Percentiles rank a stretch among this genome's conserved stretches.
These are phyloP conservation scores for Globisporangium barbulae DNA, from an alignment of 352 stramenopile species.

Conservation along the genomic window DNA sequence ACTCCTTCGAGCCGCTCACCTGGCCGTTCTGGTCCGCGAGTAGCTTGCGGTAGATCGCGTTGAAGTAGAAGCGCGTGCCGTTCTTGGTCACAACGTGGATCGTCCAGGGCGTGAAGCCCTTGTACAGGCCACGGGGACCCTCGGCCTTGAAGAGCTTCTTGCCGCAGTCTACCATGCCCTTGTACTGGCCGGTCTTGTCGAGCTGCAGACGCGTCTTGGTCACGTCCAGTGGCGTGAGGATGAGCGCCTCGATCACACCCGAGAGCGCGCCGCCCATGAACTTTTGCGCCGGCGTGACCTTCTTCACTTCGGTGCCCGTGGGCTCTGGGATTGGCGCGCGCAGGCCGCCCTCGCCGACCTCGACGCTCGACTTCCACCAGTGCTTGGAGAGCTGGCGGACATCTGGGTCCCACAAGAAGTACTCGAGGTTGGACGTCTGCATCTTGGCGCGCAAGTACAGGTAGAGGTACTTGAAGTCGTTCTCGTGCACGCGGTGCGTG, in stretches of 20 bases:
- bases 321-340: conserved; percentile 49
- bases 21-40: conserved; percentile 78
- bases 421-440: conserved; percentile 62
- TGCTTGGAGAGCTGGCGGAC: conserved; percentile 84
- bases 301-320: conserved; percentile 38
- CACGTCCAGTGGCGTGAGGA: conserved; percentile 85
- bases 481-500: conserved; percentile 60
- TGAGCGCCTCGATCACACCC: conserved; percentile 81
- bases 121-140: conserved; percentile 77
- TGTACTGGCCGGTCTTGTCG: conserved; percentile 85
- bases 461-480: conserved; percentile 84
- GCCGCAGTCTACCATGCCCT: conserved; percentile 81
- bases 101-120: conserved; percentile 88
- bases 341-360: conserved; percentile 70
- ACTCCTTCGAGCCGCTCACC: conserved; percentile 77
- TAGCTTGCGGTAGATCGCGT: conserved; percentile 78
- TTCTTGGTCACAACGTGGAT: conserved; percentile 90
- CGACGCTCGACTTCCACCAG: conserved; percentile 85
- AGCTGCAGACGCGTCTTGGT: conserved; percentile 89
- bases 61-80: conserved; percentile 89
- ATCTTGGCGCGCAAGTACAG: conserved; percentile 78
- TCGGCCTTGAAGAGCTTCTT: conserved; percentile 80
- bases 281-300: conserved; percentile 69
- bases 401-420: conserved; percentile 76
- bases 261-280: conserved; percentile 84